Evolutionary conservation across 2,329 filamentous ascomycete species (phyloP), one percentile per base, ranked within the genome.

Genomic region (Clarireedia monteithiana): DNA sequence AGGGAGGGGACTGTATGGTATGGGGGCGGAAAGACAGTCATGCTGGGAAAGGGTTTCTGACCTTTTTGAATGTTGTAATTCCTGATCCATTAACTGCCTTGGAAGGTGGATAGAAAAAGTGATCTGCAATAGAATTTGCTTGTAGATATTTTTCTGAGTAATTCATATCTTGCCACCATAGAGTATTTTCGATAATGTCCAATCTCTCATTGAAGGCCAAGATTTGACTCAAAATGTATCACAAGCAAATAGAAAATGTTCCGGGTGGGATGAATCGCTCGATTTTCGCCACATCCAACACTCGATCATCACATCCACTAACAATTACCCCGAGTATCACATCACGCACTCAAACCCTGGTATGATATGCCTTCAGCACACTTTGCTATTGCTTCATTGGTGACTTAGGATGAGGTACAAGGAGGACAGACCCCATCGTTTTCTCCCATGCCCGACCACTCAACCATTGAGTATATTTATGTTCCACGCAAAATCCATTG

Each of bases 1-100:
- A 81, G 89, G 46, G 82, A 79, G 60, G 92, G 92, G 0, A 76
- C 78, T 5, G 72, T 96, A 46, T 97, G 91, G 91, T 96, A 96
- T 73, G 92, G 87, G 38, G 88, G 84, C 26, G 91, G 91, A 0
- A 79, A 87, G 60, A 86, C 83, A 3, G 77, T 95, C 58, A 73
- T 77, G 66, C 53, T 77, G 17, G 83, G 83, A 17, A 82, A 84
- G 68, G 83, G 83, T 0, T 85, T 84, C 66, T 85, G 9, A 46
- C 6, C 20, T 20, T 20, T 20, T 20, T 20, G 20, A 20, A 20
- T 20, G 39, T 15, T 14, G 39, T 14, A 2, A 20, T n/a, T 42
- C 7, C 17, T n/a, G 39, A 9, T 42, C 17, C 1, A 20, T 42
- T 6, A 15, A 14, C 15, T 42, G 15, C 14, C 9, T 6, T 6